Evolutionary conservation across 108 stramenopile genomes (phyloP), one percentile per base, ranked within the genome.

Genomic region (Conticribra weissflogii): DNA sequence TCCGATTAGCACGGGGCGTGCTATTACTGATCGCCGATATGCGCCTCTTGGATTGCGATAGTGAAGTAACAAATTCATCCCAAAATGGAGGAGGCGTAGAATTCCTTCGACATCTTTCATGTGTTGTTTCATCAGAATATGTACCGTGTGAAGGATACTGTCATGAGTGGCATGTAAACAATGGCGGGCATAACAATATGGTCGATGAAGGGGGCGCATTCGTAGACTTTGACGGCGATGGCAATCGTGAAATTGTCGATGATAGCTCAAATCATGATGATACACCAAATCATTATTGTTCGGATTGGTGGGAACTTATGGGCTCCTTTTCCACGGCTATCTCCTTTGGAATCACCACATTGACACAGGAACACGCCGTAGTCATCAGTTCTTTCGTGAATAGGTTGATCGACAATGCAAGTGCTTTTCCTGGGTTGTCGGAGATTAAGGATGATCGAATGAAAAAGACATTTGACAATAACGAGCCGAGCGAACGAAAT

Each of bases 261-360:
- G n/a, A n/a, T n/a, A n/a, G n/a, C n/a, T n/a, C n/a, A 1, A 32
- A 29, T 31, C 27, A 19, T 16, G 14, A 59, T 22, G 47, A 66
- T 41, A 28, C 33, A 56, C 76, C 74, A n/a, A 76, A 56, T 32
- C 81, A 82, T 63, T 82, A 72, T 48, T 74, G 81, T 32, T 21
- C 33, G 23, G 79, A 81, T 50, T 74, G 65, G 60, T 74, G 55
- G 67, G 48, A 74, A 24, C 54, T 75, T 29, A 44, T 66, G 58
- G 78, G 54, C 58, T 28, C 54, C 21, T 46, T 79, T 14, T 72
- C 81, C 15, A 55, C 59, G 24, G 52, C 72, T 30, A 44, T 69
- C 49, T 69, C 66, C 27, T 56, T 75, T 23, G 80, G 80, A 0
- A 69, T 83, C 28, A 27, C 49, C 15, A 41, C 48, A 18, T 54